phyloP scores from a whole-genome alignment of 306 rosid genomes.

The Fragaria vesca region DNA sequence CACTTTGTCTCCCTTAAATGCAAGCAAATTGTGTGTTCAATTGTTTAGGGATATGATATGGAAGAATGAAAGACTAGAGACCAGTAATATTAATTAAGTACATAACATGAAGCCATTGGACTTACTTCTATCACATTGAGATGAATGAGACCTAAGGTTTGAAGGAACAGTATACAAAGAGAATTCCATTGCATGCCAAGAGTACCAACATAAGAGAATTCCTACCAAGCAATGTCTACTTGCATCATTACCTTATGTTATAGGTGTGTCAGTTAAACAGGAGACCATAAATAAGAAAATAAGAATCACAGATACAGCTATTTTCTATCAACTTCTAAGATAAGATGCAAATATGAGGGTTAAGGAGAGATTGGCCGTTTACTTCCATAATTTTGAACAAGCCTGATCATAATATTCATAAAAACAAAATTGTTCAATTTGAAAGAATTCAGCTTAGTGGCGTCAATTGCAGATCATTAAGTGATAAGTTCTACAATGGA shows the following conservation, averaged over 20 bases:
- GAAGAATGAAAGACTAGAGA: not conserved
- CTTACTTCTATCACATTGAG: too few species aligned
- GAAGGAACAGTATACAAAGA: too few species aligned
- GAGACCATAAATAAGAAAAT: not conserved
- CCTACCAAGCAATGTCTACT: not conserved
- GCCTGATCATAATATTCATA: too few species aligned
- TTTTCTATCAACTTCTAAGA: not conserved
- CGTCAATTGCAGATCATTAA: too few species aligned
- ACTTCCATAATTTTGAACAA: not conserved
- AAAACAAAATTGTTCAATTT: too few species aligned
- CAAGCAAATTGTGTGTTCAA: not conserved
- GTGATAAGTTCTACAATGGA: too few species aligned
- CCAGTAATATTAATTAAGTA: too few species aligned
- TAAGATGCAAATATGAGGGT: not conserved
- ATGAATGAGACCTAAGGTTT: too few species aligned
- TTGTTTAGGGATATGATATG: not conserved
- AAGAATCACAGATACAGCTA: not conserved
- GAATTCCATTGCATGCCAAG: too few species aligned
- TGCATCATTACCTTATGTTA: constrained; percentile 6
- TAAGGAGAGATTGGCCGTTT: not conserved
- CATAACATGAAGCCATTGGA: not conserved
- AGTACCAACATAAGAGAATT: too few species aligned
- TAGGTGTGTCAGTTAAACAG: not conserved
- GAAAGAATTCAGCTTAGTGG: too few species aligned
- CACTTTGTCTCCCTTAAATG: not conserved